Evolutionary conservation across 2,329 filamentous ascomycete species (phyloP).

Genomic region (Colletotrichum australisinense): DNA sequence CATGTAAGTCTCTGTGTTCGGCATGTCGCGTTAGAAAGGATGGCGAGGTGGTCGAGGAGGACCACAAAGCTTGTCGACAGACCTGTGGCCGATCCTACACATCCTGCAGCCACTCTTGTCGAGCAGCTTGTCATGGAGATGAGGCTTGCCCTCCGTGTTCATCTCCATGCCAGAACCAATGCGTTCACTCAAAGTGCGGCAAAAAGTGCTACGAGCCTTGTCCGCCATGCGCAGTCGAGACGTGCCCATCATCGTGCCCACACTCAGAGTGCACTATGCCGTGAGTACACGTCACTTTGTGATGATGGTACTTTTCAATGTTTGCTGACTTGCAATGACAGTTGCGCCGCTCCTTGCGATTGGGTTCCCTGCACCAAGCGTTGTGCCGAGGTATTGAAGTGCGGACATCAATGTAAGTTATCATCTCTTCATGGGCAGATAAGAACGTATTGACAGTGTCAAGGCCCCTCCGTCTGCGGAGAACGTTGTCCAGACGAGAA

Average conservation of each 20-base stretch:
- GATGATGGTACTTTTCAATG: not conserved
- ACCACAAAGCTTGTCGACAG: slow-evolving; percentile 61
- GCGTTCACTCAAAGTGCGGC: slow-evolving; percentile 67
- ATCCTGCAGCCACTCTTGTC: slow-evolving; percentile 69
- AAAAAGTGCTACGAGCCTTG: slow-evolving; percentile 70
- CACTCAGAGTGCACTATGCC: slow-evolving; percentile 65
- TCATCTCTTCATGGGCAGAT: no score
- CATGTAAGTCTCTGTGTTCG: slow-evolving; percentile 61
- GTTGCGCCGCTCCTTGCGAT: slow-evolving; percentile 72
- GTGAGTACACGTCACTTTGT: slow-evolving; percentile 43
- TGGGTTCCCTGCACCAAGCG: slow-evolving; percentile 72
- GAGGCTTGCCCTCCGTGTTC: slow-evolving; percentile 59
- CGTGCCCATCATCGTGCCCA: slow-evolving; percentile 65
- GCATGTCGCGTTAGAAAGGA: slow-evolving; percentile 56
- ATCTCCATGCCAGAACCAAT: slow-evolving; percentile 64
- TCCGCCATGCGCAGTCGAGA: slow-evolving; percentile 65
- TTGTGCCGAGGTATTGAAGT: slow-evolving; percentile 64
- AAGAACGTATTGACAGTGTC: not conserved
- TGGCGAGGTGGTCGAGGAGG: slow-evolving; percentile 40
- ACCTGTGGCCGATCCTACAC: slow-evolving; percentile 47
- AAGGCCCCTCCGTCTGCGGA: slow-evolving; percentile 69
- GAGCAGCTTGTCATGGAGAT: slow-evolving; percentile 61
- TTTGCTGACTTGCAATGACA: not conserved
- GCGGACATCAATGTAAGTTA: slow-evolving; percentile 68
- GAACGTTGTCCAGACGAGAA: slow-evolving; percentile 65